phyloP scores from a whole-genome alignment of 1,284 basidiomycete species.

The Spongispora temasekensis region DNA sequence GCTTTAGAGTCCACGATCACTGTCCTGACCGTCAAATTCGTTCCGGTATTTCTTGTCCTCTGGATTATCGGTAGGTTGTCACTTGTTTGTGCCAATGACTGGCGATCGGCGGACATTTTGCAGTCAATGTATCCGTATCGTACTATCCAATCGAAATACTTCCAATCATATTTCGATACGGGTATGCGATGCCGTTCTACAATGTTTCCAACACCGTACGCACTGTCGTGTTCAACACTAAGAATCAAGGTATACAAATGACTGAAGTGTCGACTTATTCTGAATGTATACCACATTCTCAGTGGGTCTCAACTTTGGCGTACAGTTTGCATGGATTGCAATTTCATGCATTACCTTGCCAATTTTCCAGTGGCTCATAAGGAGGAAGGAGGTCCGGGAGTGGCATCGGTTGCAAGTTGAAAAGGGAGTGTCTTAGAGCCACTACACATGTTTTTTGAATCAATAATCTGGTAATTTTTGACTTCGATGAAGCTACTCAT shows the following conservation, averaged over 20 bases:
- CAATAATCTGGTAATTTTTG: too few species aligned
- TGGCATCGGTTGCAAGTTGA: slow-evolving; percentile 23
- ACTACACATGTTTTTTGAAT: too few species aligned
- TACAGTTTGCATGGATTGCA: slow-evolving; percentile 55
- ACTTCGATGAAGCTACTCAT: slow-evolving; percentile 10
- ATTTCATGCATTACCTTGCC: slow-evolving; percentile 54
- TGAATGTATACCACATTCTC: slow-evolving; percentile 8
- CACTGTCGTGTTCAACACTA: slow-evolving; percentile 68
- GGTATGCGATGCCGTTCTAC: slow-evolving; percentile 74
- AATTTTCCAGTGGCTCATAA: slow-evolving; percentile 44
- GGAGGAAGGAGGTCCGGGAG: slow-evolving; percentile 31
- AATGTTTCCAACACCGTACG: slow-evolving; percentile 62
- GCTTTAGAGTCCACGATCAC: slow-evolving; percentile 65
- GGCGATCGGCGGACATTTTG: not conserved
- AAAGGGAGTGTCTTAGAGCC: slow-evolving; percentile 8
- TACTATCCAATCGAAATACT: slow-evolving; percentile 67
- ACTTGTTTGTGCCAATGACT: not conserved
- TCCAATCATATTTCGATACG: slow-evolving; percentile 66
- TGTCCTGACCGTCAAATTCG: slow-evolving; percentile 51
- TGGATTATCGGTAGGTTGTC: slow-evolving; percentile 63
- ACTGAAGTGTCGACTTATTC: not conserved
- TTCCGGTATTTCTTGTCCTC: slow-evolving; percentile 61
- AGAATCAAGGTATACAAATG: slow-evolving; percentile 50
- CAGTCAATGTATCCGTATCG: slow-evolving; percentile 70
- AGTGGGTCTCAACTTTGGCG: slow-evolving; percentile 63